A percentile compares a stretch with the other conserved stretches of the same genome.
phyloP scores from a whole-genome alignment of 371 early-diverging fungal genomes.

The Actinomortierella ambigua region DNA sequence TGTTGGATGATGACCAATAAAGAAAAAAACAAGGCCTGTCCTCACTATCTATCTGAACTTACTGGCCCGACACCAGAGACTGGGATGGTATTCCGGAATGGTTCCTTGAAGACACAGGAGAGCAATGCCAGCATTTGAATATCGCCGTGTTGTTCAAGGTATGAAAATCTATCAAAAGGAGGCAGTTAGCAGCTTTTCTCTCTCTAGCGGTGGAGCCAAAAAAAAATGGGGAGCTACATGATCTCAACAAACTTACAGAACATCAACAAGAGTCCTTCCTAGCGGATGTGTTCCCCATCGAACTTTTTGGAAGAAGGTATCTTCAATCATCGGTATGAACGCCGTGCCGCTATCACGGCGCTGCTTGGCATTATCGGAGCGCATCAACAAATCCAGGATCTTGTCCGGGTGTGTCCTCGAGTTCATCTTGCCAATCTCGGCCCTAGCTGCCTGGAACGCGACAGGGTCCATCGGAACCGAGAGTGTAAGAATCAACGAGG shows the following conservation, averaged over 20 bases:
- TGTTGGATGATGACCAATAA: too few relatives aligned
- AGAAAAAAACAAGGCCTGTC: too few relatives aligned
- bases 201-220: conserved; percentile 3
- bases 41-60: conserved; percentile 1
- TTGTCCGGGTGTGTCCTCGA: conserved; percentile 32
- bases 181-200: conserved; percentile 1
- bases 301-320: conserved; percentile 48
- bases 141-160: conserved; percentile 74
- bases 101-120: conserved; percentile 71
- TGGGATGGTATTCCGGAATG: conserved; percentile 42
- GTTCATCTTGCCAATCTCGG: conserved; percentile 36
- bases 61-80: conserved; percentile 36
- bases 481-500: conserved; percentile 34
- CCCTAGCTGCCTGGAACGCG: conserved; percentile 40
- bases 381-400: conserved; percentile 23
- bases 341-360: conserved; percentile 48
- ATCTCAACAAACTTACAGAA: conserved; percentile 53
- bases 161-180: conserved; percentile 56
- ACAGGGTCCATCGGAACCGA: conserved; percentile 47
- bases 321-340: conserved; percentile 42
- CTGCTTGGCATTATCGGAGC: conserved; percentile 25
- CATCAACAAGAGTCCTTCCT: conserved; percentile 63
- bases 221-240: background rate
- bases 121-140: conserved; percentile 86
- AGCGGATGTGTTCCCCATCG: conserved; percentile 80